A percentile compares a stretch with the other conserved stretches of the same genome.
These are phyloP conservation scores for Antitrichia curtipendula DNA, from an alignment of 225 moss, liverwort and hornwort species.

Conservation along the genomic window DNA sequence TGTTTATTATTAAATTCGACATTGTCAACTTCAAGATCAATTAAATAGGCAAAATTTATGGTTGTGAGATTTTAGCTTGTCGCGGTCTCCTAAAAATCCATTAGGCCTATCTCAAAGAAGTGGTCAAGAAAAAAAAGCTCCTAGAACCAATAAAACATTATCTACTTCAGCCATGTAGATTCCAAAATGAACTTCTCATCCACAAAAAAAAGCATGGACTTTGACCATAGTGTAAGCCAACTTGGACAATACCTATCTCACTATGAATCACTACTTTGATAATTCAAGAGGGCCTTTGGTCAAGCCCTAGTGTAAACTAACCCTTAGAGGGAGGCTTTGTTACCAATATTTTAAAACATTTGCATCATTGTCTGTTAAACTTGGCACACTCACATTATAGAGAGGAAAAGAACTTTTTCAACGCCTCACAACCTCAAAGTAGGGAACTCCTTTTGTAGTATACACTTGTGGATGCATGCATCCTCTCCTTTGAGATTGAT, in stretches of 20 bases:
- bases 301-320: rapidly evolving
- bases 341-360: background rate
- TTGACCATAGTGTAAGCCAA: background rate
- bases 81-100: background rate
- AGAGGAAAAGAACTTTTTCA: background rate
- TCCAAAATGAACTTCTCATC: background rate
- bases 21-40: background rate
- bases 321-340: rapidly evolving
- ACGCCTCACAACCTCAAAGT: background rate
- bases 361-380: background rate
- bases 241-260: background rate
- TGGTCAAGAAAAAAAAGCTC: background rate
- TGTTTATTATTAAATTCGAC: background rate
- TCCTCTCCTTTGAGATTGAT: rapidly evolving
- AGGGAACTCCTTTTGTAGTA: rapidly evolving
- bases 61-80: background rate
- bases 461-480: rapidly evolving
- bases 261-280: rapidly evolving
- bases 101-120: background rate
- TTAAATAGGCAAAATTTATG: background rate
- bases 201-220: background rate
- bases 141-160: too few species aligned
- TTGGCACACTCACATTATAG: rapidly evolving
- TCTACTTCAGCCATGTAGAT: background rate
- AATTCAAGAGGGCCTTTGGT: background rate